Evolutionary conservation across 2,329 filamentous ascomycete genomes (phyloP), one percentile per base, ranked within the genome.

Genomic region (Pleoardoris graminearum): DNA sequence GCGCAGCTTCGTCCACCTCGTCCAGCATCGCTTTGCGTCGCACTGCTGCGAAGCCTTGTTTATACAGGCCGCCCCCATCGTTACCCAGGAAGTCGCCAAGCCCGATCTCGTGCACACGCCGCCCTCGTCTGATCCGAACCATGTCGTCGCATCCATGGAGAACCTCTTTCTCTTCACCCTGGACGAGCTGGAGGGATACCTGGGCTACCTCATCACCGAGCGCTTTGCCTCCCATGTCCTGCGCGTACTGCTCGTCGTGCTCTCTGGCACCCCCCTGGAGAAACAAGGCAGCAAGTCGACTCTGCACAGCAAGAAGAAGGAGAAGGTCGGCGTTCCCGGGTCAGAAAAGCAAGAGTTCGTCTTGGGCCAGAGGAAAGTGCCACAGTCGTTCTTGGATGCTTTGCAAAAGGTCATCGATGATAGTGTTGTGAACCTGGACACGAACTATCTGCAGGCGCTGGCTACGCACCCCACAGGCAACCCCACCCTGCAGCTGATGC

Each of bases 1-100:
- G 29, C 23, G 30, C 62, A 83, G 80, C 74, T 96, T 97, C 74
- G 79, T 93, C 53, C 88, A 92, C 64, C 82, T 99, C 23, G 86
- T 97, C 46, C 92, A 95, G 71, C 94, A 99, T 76, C 88, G 94
- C 16, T 99, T 99, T 67, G 94, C 94, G 4, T 96, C 92, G 55
- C 94, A 99, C 77, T 97, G 93, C 76, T 97, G 92, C 71, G 94
- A 99, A 76, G 90, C 90, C 22, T 81, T 99, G 27, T 97, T 99
- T 72, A 79, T 92, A 43, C 85, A 89, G 59, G 88, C 90, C 1
- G 92, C 92, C 0, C 87, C 89, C 1, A 77, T 88, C 10, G 89
- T 96, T 32, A 88, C 88, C 12, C 79, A 87, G 55, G 92, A 96
- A 73, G 75, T 90, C 14, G 73, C 76, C 5, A 72, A 80, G 70